Evolutionary conservation across 129 eudicot species (phyloP).

Genomic region (Saussurea involucrata): DNA sequence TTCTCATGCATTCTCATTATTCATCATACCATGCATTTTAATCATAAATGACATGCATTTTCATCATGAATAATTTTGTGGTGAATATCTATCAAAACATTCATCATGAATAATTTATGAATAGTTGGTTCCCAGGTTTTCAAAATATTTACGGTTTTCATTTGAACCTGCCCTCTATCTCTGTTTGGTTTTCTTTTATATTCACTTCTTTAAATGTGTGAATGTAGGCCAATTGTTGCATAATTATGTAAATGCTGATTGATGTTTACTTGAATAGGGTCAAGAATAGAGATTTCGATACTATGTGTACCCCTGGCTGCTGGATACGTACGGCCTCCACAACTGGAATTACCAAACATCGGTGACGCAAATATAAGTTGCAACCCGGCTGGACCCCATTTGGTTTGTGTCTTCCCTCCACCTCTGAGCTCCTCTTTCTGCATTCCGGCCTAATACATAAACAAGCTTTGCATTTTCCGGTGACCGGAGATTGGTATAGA

Average conservation of each 20-base stretch:
- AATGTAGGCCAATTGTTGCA: neutral
- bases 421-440: conserved; percentile 91
- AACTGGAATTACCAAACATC: conserved; percentile 72
- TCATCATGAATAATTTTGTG: neutral
- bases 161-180: neutral
- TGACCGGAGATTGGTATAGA: conserved; percentile 10
- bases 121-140: neutral
- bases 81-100: neutral
- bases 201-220: neutral
- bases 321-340: conserved; percentile 95
- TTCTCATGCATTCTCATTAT: no score
- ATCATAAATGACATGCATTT: no score
- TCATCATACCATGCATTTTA: neutral
- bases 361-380: conserved; percentile 74
- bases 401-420: conserved; percentile 92
- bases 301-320: conserved; percentile 86
- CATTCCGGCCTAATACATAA: conserved; percentile 57
- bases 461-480: neutral
- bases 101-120: neutral
- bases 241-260: neutral
- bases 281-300: conserved; percentile 77
- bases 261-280: conserved; percentile 46
- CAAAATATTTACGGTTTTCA: neutral
- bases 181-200: neutral
- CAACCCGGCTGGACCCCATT: conserved; percentile 94